phyloP scores from a whole-genome alignment of 2,329 filamentous ascomycete genomes.

The Macrophomina phaseolina region DNA sequence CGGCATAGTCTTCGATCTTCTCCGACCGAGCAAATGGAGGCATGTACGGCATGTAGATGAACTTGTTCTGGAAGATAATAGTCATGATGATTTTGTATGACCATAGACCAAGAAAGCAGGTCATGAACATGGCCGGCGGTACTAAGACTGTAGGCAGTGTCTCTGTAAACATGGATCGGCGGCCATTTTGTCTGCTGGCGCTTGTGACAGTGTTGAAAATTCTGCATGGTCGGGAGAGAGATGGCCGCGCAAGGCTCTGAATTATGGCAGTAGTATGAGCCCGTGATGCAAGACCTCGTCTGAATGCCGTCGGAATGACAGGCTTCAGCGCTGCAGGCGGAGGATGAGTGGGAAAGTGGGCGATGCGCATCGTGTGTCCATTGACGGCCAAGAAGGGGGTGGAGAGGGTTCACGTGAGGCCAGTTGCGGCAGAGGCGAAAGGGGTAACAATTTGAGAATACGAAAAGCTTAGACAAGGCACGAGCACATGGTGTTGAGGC shows the following conservation, averaged over 20 bases:
- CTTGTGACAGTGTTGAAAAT: not conserved
- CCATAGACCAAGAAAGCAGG: slow-evolving; percentile 70
- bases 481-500: slow-evolving; percentile 5
- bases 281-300: not conserved
- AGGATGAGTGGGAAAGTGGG: not conserved
- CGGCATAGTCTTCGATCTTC: slow-evolving; percentile 67
- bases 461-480: not conserved
- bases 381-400: not conserved
- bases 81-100: slow-evolving; percentile 72
- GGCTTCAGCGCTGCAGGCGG: not conserved
- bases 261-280: not conserved
- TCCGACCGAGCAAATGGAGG: slow-evolving; percentile 73
- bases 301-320: not conserved
- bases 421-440: not conserved
- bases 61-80: slow-evolving; percentile 78
- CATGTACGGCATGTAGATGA: slow-evolving; percentile 80
- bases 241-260: not conserved
- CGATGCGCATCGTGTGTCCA: not conserved
- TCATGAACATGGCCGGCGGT: slow-evolving; percentile 70
- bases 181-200: not conserved
- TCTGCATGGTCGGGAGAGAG: not conserved
- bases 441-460: not conserved
- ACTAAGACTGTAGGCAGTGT: slow-evolving; percentile 57
- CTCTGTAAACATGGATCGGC: slow-evolving; percentile 32
- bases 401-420: not conserved